Evolutionary conservation across 495 filamentous ascomycete genomes (phyloP), one percentile per base, ranked within the genome.

Genomic region (Xylaria palmicola): DNA sequence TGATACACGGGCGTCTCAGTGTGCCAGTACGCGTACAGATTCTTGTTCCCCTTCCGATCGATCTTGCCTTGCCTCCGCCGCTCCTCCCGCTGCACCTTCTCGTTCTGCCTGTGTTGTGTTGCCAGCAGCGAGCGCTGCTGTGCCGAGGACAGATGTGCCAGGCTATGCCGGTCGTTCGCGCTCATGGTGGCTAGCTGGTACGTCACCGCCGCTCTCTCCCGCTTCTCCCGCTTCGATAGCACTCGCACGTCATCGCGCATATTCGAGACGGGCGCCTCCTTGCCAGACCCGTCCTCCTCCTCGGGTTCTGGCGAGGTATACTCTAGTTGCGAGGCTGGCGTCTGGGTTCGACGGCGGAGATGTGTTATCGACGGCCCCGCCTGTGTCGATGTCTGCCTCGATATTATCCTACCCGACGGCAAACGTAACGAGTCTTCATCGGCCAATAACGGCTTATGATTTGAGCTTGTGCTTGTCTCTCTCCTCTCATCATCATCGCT

Each of bases 51-150:
- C 53, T 68, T 71, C 19, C 63, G 43, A 39, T 71, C 63, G 36
- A 71, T 62, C 20, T 37, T 60, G 34, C 53, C 51, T 26, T 56
- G 63, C 54, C 44, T 56, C 34, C 68, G 60, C 17, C 40, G 55
- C 54, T 68, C 68, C 3, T 59, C 68, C 24, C 64, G 63, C 51
- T 67, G 68, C 39, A 49, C 56, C 49, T 68, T 68, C 10, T 72
- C 68, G n/a, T 51, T 55, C 9, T 67, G 68, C 44, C 62, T 70
- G 13, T 70, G 62, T 37, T 70, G 72, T 17, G 66, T 65, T 6
- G 66, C 65, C 30, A 75, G 62, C 26, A 75, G 34, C 8, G 70
- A 41, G 9, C 73, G 65, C 60, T 71, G 70, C 44, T 71, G 55
- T 30, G 71, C 56, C 34, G 50, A 12, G 22, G 68, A 40, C 17